Conservation (phyloP, 805 yeast species). For the Metschnikowia lunata region DNA sequence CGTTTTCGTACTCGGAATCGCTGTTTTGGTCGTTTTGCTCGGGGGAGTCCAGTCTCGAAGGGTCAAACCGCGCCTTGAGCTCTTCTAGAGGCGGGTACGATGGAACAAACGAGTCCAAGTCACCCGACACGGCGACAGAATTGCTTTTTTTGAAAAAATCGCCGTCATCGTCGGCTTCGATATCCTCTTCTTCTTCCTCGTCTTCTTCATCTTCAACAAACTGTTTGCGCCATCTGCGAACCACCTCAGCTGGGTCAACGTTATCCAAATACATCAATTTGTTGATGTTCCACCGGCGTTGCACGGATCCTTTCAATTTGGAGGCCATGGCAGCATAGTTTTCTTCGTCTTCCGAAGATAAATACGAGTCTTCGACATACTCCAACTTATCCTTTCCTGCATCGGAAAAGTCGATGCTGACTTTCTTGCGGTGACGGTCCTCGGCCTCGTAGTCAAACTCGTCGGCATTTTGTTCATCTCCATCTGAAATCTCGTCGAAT, state of each 20-base stretch:
- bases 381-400: conserved; percentile 31
- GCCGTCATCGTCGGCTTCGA: conserved; percentile 32
- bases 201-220: conserved; percentile 38
- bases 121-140: conserved; percentile 21
- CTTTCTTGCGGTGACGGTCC: conserved; percentile 24
- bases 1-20: conserved; percentile 39
- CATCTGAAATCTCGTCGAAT: conserved; percentile 37
- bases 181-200: conserved; percentile 33
- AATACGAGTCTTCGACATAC: conserved; percentile 45
- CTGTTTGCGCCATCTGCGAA: conserved; percentile 65
- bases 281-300: conserved; percentile 71
- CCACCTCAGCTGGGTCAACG: conserved; percentile 67
- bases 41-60: conserved; percentile 17
- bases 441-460: conserved; percentile 30
- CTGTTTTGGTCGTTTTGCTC: conserved; percentile 12
- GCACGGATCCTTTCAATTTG: conserved; percentile 49
- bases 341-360: conserved; percentile 38
- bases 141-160: conserved; percentile 54
- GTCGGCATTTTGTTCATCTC: conserved; percentile 22
- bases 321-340: conserved; percentile 52
- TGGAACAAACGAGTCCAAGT: conserved; percentile 38
- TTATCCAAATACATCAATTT: conserved; percentile 77
- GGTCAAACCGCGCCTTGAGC: conserved; percentile 44
- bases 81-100: conserved; percentile 37
- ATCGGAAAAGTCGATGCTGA: conserved; percentile 46